Evolutionary conservation across 2,329 filamentous ascomycete species (phyloP), one percentile per base, ranked within the genome.

Genomic region (Fusarium setosum): DNA sequence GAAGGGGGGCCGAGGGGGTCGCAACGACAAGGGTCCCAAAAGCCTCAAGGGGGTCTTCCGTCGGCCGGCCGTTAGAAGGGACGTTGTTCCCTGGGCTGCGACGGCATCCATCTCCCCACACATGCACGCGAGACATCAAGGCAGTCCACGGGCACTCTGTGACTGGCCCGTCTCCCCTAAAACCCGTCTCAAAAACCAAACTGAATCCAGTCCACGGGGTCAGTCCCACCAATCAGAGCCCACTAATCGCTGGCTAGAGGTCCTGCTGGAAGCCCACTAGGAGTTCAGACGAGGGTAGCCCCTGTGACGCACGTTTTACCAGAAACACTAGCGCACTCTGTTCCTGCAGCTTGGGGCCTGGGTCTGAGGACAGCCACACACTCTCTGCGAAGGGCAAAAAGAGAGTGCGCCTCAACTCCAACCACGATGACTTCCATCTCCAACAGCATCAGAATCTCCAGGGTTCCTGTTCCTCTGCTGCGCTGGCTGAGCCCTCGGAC

Each of bases 321-420:
- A 65, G 74, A 76, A 76, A 76, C 74, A 69, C 73, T 76, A 76
- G 74, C 72, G 72, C 51, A 31, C 56, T 65, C 41, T 68, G 73
- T 75, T 73, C 73, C 73, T 76, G 72, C 72, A 67, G 62, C 58
- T 63, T 56, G 51, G 31, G 38, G 55, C 59, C 51, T 59, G 40
- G 61, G 61, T 59, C 51, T 47, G 47, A 54, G 53, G 38, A 47
- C 55, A 65, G 42, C 65, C 62, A 49, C 49, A 32, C n/a, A 50
- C 54, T 59, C 26, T n/a, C n/a, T n/a, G n/a, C n/a, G n/a, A n/a
- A 32, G 7, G 32, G 15, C 10, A 37, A 41, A 20, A 6, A 13
- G 31, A 6, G 21, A 21, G 38, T 52, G 37, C 49, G 49, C 49
- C 57, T 65, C 51, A 62, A 55, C 40, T 44, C 54, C n/a, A n/a